Percentiles rank a stretch among this genome's conserved stretches.
Evolutionary conservation across 306 rosid species (phyloP).

Genomic region (Datisca glomerata): DNA sequence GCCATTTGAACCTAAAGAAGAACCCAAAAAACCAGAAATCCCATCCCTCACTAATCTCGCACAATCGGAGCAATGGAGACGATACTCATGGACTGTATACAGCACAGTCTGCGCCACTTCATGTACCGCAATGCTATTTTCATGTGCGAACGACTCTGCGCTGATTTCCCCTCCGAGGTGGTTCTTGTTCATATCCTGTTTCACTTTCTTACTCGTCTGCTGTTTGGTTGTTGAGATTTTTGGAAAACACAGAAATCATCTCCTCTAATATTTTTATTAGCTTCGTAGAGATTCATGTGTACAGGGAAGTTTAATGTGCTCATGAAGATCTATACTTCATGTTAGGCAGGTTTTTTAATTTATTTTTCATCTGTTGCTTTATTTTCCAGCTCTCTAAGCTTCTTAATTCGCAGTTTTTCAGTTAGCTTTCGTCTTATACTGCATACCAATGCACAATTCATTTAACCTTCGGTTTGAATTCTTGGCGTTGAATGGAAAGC

Average conservation of each 20-base stretch:
- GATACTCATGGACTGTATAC: conserved; percentile 54
- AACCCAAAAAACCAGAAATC: conserved; percentile 12
- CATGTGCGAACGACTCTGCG: conserved; percentile 85
- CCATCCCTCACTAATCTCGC: not conserved
- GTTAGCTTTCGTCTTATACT: not conserved
- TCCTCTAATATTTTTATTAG: no score
- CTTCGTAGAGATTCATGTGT: not conserved
- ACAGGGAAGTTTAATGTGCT: no score
- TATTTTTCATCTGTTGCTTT: not conserved
- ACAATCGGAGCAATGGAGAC: conserved; percentile 55
- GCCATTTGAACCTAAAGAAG: conserved; percentile 24
- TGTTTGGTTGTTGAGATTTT: conserved; percentile 11
- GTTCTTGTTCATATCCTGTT: not conserved
- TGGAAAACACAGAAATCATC: no score
- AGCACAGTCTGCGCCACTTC: conserved; percentile 77
- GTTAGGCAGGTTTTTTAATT: not conserved
- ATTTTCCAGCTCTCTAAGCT: conserved; percentile 4
- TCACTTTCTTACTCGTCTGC: not conserved
- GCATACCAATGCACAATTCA: not conserved
- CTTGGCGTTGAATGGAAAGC: not conserved
- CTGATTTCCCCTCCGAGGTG: conserved; percentile 79
- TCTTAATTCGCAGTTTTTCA: conserved; percentile 1
- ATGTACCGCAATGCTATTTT: conserved; percentile 77
- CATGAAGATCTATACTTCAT: conserved; percentile 17
- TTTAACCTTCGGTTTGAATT: not conserved